A percentile compares a stretch with the other conserved stretches of the same genome.
phyloP scores from a whole-genome alignment of 2,329 filamentous ascomycete species.

The Phyllosticta paracitricarpa region DNA sequence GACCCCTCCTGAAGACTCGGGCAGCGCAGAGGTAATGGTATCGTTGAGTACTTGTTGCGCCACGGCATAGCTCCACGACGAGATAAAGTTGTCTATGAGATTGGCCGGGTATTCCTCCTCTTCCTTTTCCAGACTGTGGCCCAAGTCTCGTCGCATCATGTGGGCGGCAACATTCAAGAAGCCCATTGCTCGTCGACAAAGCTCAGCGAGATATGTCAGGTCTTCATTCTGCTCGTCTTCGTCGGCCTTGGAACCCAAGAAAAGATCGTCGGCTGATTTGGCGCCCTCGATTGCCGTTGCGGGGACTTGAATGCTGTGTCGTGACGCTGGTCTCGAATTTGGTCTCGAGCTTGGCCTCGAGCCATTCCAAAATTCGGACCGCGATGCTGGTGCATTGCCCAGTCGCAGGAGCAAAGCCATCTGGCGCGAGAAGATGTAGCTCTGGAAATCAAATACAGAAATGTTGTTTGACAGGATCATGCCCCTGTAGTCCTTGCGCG shows the following conservation, averaged over 20 bases:
- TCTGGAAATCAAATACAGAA: constrained; percentile 88
- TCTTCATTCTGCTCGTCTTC: constrained; percentile 56
- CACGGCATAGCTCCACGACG: constrained; percentile 68
- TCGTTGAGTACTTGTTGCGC: constrained; percentile 68
- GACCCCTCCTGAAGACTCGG: constrained; percentile 25
- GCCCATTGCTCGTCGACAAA: constrained; percentile 70
- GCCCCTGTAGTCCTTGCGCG: constrained; percentile 72
- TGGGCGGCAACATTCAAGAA: constrained; percentile 76
- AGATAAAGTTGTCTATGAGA: constrained; percentile 62
- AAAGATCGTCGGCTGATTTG: constrained; percentile 21
- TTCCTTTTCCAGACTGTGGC: constrained; percentile 34
- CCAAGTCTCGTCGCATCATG: constrained; percentile 68
- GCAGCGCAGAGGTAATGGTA: constrained; percentile 58
- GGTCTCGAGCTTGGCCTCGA: constrained; percentile 28
- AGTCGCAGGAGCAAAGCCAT: constrained; percentile 71
- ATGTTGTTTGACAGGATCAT: constrained; percentile 92
- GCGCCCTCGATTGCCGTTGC: constrained; percentile 16
- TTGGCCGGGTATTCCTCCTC: constrained; percentile 30
- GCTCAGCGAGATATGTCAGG: constrained; percentile 69
- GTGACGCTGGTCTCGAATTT: constrained; percentile 9
- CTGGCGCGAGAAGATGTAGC: constrained; percentile 87
- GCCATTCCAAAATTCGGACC: constrained; percentile 21
- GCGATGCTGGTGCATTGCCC: constrained; percentile 51
- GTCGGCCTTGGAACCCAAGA: constrained; percentile 19
- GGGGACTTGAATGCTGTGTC: not conserved